Evolutionary conservation across 2,329 filamentous ascomycete species (phyloP).

Genomic region (Penicillium psychrosexuale): DNA sequence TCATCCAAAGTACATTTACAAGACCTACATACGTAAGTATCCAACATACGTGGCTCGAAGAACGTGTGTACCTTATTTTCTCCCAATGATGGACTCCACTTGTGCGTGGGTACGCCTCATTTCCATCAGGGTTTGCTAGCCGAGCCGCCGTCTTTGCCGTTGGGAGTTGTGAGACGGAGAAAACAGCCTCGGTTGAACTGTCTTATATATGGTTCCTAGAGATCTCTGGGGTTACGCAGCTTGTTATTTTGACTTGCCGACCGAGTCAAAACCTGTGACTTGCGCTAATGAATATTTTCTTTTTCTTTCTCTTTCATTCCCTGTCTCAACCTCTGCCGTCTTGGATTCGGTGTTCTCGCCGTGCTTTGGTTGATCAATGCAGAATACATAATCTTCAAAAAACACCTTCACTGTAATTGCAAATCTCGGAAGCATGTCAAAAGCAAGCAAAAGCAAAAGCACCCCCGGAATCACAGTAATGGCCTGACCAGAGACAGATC

Average conservation of each 20-base stretch:
- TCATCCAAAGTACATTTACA: not conserved
- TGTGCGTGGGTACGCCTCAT: constrained; percentile 11
- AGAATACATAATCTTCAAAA: not conserved
- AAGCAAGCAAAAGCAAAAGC: not conserved
- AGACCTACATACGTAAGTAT: not conserved
- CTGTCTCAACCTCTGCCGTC: not conserved
- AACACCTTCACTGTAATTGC: not conserved
- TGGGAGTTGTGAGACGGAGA: constrained; percentile 16
- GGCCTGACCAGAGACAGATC: constrained; percentile 11
- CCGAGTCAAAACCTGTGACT: not conserved
- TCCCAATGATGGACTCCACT: constrained; percentile 4
- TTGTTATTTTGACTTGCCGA: constrained; percentile 9
- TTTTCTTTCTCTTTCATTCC: not conserved
- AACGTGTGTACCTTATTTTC: not conserved
- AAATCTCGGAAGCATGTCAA: constrained; percentile 2
- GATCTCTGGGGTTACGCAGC: constrained; percentile 15
- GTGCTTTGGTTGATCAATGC: not conserved
- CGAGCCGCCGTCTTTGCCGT: constrained; percentile 21
- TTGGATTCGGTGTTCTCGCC: not conserved
- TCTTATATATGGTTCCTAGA: not conserved
- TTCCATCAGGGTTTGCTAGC: constrained; percentile 19
- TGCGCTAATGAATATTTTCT: not conserved
- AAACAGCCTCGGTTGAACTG: not conserved
- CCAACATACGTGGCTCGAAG: not conserved
- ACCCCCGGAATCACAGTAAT: constrained; percentile 3